A percentile compares a stretch with the other conserved stretches of the same genome.
These are phyloP conservation scores for Penicillium mononematosum DNA, from an alignment of 495 filamentous ascomycete genomes.

Conservation along the genomic window DNA sequence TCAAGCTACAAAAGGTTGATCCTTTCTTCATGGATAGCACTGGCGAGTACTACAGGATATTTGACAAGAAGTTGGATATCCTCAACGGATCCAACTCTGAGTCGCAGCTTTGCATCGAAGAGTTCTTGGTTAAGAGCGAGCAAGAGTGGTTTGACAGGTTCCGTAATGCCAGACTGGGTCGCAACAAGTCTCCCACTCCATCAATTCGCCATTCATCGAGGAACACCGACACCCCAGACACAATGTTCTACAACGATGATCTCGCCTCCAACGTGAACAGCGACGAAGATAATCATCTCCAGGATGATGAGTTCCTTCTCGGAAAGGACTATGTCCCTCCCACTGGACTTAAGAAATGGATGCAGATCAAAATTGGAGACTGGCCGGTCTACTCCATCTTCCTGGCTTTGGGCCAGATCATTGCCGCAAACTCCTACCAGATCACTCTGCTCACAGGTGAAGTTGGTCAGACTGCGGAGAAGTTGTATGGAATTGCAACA, in stretches of 20 bases:
- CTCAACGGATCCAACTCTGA: slow-evolving; percentile 59
- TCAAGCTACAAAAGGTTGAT: slow-evolving; percentile 67
- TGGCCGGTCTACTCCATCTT: slow-evolving; percentile 76
- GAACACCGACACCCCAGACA: slow-evolving; percentile 33
- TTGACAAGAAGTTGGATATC: slow-evolving; percentile 57
- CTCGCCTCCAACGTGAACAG: slow-evolving; percentile 30
- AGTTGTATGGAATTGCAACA: slow-evolving; percentile 64
- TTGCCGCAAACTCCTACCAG: slow-evolving; percentile 71
- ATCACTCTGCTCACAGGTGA: slow-evolving; percentile 67
- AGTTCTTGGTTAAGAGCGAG: slow-evolving; percentile 64
- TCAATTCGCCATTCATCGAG: slow-evolving; percentile 40
- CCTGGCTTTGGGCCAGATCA: slow-evolving; percentile 63
- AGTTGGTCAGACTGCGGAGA: slow-evolving; percentile 58
- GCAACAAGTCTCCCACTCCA: slow-evolving; percentile 45
- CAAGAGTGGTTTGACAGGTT: slow-evolving; percentile 67
- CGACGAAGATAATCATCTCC: slow-evolving; percentile 19
- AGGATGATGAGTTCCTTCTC: slow-evolving; percentile 58
- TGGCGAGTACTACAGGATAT: slow-evolving; percentile 59
- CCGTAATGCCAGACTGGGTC: slow-evolving; percentile 55
- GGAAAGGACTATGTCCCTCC: slow-evolving; percentile 66
- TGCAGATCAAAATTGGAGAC: slow-evolving; percentile 51
- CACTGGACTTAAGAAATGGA: slow-evolving; percentile 57
- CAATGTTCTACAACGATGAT: slow-evolving; percentile 37
- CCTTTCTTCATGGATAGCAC: slow-evolving; percentile 68
- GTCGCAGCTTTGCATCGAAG: slow-evolving; percentile 62